Base-by-base conservation (phyloP, 139 green algal species). In the Chlorella sp. region DNA sequence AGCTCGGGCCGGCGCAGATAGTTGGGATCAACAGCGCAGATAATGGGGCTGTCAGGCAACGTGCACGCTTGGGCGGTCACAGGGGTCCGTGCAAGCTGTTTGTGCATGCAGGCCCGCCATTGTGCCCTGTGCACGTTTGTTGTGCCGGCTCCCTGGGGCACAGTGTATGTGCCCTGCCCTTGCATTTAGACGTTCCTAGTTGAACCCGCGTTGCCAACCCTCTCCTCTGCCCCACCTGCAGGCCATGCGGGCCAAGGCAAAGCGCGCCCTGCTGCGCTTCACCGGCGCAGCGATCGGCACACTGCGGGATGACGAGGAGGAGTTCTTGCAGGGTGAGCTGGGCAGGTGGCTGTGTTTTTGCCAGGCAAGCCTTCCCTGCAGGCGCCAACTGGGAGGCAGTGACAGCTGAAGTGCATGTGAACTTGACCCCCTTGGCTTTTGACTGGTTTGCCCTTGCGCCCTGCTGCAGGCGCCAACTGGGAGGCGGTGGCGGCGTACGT, bases 391-490 rank as follows among this genome's bases (percentile, higher is more conserved):
- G 65, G 3, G 32, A 5, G 4, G 65, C 7, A 43, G 65, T 43
- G 19, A 8, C 32, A 44, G 7, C 8, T 16, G 34, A n/a, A n/a
- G n/a, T n/a, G n/a, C n/a, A n/a, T n/a, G n/a, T n/a, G n/a, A n/a
- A n/a, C n/a, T n/a, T n/a, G n/a, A n/a, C n/a, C n/a, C n/a, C n/a
- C n/a, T 16, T 20, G 8, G 4, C 19, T 3, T 20, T 56, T 54
- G 69, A 11, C 32, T 9, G 22, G 13, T 32, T 9, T 36, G 43
- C 43, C 34, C 43, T 34, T n/a, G n/a, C 20, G 11, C 2, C 68
- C 5, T 54, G 46, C 73, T 91, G 28, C 88, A 82, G 94, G 93
- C 0, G 93, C 94, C 26, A 91, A 97, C 87, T 97, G 94, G 94
- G 58, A 80, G 20, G 91, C 90, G 0, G 93, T 96, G 22, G 81